Base-by-base conservation (phyloP, 1,139 yeast species). In the Debaryomyces fabryi region DNA sequence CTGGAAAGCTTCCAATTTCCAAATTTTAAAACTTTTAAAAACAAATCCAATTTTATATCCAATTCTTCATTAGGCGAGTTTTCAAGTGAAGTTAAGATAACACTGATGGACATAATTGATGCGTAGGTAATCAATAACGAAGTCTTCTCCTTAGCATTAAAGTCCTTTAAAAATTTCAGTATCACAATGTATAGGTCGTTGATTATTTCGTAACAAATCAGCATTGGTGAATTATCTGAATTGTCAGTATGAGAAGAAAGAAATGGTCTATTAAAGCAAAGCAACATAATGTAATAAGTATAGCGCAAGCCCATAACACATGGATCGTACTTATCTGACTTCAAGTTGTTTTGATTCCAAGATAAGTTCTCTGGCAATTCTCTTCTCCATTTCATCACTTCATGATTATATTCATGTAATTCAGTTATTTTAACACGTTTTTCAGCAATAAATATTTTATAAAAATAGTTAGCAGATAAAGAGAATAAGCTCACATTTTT, bases 191-290 rank as follows among this genome's bases (percentile, higher is more conserved):
- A 70, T 39, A 76, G 60, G 49, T 76, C 80, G 18, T 73, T 77
- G 32, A 76, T 76, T 2, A 72, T 77, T 37, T 69, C 69, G 9
- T 62, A 54, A 51, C 80, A 74, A 16, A 76, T 67, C 45, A 63
- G 58, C 10, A 68, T 60, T 0, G 72, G 71, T 18, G 70, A 63
- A 27, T 73, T 58, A 45, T 52, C 48, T n/a, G 49, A 45, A 20
- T 57, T 47, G 5, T 44, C 36, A 10, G 46, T 44, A 18, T 52
- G 53, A 10, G 60, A 49, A 21, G 74, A 76, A 41, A 83, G 73
- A 57, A 83, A 83, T 1, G 87, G 87, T 39, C 85, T 69, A 58
- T 83, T 83, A 46, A 83, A 71, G 50, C 86, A 82, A 20, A 83
- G 65, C 7, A 79, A 62, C 7, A 82, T 73, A 38, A 83, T 78